Conservation (phyloP, 305 asterid genomes). For the Fraxinus greggii region DNA sequence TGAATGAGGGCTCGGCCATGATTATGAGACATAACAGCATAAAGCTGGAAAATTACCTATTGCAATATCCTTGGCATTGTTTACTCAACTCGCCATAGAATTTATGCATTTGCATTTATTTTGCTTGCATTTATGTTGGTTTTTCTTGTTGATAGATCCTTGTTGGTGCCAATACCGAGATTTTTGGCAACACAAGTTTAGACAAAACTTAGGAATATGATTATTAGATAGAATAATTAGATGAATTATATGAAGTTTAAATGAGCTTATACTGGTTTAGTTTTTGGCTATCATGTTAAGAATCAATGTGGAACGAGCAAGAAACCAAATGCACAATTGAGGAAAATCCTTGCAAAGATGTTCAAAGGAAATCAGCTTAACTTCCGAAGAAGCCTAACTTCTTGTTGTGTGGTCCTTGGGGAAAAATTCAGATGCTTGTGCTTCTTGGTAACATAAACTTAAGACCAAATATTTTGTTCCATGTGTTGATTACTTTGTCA, state of each 20-base stretch:
- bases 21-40: background rate
- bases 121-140: background rate
- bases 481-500: background rate
- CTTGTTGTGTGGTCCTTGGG: background rate
- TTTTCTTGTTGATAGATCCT: background rate
- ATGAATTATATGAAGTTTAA: background rate
- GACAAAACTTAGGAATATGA: background rate
- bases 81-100: background rate
- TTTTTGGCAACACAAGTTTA: background rate
- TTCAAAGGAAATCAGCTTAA: background rate
- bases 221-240: background rate
- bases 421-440: background rate
- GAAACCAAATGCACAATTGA: background rate
- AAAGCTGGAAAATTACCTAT: background rate
- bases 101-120: background rate
- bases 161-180: background rate
- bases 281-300: background rate
- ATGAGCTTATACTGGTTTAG: background rate
- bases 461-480: background rate
- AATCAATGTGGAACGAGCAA: background rate
- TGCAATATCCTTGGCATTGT: background rate
- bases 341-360: background rate
- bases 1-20: background rate
- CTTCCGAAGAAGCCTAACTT: background rate
- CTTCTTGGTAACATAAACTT: background rate